Evolutionary conservation across 164 flowering plant genomes (phyloP).

Genomic region (Tetracentron sinense): DNA sequence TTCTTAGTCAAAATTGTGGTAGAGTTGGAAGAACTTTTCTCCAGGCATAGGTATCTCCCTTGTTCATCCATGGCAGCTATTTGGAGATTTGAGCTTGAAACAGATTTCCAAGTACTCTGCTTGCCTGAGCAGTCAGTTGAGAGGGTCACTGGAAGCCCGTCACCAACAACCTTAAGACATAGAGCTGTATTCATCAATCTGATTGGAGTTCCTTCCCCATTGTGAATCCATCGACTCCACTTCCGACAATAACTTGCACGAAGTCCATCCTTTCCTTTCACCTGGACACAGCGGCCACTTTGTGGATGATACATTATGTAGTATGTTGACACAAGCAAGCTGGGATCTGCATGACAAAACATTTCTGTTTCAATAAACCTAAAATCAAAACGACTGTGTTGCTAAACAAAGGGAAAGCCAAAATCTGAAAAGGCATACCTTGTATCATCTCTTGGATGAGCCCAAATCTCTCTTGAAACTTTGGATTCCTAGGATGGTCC

Average conservation of each 20-base stretch:
- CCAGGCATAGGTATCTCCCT: slow-evolving; percentile 36
- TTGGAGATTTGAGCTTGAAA: slow-evolving; percentile 31
- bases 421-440: slow-evolving; percentile 20
- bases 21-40: slow-evolving; percentile 18
- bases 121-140: slow-evolving; percentile 32
- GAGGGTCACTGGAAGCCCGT: slow-evolving; percentile 25
- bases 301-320: slow-evolving; percentile 38
- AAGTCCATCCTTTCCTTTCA: slow-evolving; percentile 7
- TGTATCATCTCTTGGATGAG: slow-evolving; percentile 27
- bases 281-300: slow-evolving; percentile 32
- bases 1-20: slow-evolving; percentile 26
- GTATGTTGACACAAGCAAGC: slow-evolving; percentile 10
- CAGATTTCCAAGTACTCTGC: slow-evolving; percentile 29
- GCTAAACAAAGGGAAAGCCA: background rate
- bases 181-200: slow-evolving; percentile 22
- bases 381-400: too few species aligned
- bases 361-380: too few species aligned
- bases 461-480: slow-evolving; percentile 22
- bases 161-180: slow-evolving; percentile 31
- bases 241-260: slow-evolving; percentile 19
- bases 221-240: slow-evolving; percentile 28
- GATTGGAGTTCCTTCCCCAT: slow-evolving; percentile 20
- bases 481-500: slow-evolving; percentile 30
- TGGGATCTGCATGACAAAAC: slow-evolving; percentile 23
- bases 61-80: slow-evolving; percentile 29